Base-by-base conservation (phyloP, 192 early-diverging fungal genomes). In the Paraglomus occultum region DNA sequence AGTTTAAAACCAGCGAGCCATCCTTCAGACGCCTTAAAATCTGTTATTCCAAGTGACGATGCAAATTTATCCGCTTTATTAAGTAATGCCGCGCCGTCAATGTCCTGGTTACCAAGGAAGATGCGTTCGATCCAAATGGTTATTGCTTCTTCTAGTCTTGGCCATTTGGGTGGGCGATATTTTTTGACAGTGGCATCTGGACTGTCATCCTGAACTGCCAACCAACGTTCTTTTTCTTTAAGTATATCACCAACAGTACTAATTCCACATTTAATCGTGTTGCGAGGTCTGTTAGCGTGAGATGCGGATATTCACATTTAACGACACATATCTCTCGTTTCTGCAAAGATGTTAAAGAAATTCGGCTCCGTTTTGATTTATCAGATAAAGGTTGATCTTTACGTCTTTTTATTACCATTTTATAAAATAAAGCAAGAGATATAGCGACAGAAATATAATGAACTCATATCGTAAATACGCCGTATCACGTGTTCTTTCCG, bases 1-100 rank as follows among this genome's bases (percentile, higher is more conserved):
- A 53, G 20, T 68, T 68, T 68, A 55, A 68, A 68, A 52, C 54
- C 54, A 15, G 42, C 15, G 4, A 68, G 15, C 66, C 53, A 68
- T 17, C 66, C 53, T 15, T 67, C 53, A 57, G 50, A 67, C 4
- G 48, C 40, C 39, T 67, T 67, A 54, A 67, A 67, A 39, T 53
- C 50, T 10, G 5, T 58, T 53, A 68, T 68, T 23, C 54, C 39
- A 9, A 68, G 8, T 10, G 3, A 22, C 54, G 7, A 53, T 12
- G 7, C 53, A 68, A 68, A 68, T 54, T 51, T 17, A 8, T 50
- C 5, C 7, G 50, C 50, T 42, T 68, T 38, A 40, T 23, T 2
- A 54, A 43, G 22, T 52, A 68, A 68, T 38, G 39, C 39, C 18
- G 17, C 10, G 2, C 53, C 50, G 39, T 31, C 31, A 6, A 68